Evolutionary conservation across 148 eudicot species (phyloP), one percentile per base, ranked within the genome.

Genomic region (Simmondsia chinensis): DNA sequence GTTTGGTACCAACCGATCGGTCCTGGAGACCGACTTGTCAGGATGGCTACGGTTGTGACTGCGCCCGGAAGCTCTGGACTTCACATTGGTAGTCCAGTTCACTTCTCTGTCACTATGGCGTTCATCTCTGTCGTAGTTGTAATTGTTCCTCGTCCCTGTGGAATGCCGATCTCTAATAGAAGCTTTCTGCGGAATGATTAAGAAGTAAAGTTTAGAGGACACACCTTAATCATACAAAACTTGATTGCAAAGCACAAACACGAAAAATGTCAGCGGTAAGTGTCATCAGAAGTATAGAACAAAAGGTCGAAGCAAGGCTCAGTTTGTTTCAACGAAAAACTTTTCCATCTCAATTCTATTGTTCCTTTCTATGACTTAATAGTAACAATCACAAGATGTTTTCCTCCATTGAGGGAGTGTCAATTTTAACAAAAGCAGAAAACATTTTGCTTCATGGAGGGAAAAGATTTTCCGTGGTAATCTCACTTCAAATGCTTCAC

Each of bases 21-120:
- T 23, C 74, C 94, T 65, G 8, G 82, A 56, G 51, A 36, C 63
- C 35, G 83, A 63, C 52, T 66, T 83, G 18, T 88, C 94, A 20
- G 51, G 38, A 56, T 77, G 94, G 56, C 30, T 59, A 40, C 81
- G 86, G 39, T 27, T 66, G 46, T 83, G 76, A 45, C 42, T 54
- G 4, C 91, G 75, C 3, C 64, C 72, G 22, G 76, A 46, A 55
- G 54, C 68, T 53, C 87, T 66, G 39, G 91, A 54, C 70, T 80
- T 88, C 19, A 87, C 45, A 60, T 48, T 66, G 11, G 38, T 9
- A 45, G 71, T 75, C 96, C 96, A 80, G 56, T 65, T 83, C 20
- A 83, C 79, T 38, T 88, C 97, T 65, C 75, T 75, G 35, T 80
- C 97, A 34, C 63, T 59, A 43, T 68, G 84, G 39, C 49, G 66